phyloP scores from a whole-genome alignment of 2,329 filamentous ascomycete species.

The Camptophora hylomeconis region DNA sequence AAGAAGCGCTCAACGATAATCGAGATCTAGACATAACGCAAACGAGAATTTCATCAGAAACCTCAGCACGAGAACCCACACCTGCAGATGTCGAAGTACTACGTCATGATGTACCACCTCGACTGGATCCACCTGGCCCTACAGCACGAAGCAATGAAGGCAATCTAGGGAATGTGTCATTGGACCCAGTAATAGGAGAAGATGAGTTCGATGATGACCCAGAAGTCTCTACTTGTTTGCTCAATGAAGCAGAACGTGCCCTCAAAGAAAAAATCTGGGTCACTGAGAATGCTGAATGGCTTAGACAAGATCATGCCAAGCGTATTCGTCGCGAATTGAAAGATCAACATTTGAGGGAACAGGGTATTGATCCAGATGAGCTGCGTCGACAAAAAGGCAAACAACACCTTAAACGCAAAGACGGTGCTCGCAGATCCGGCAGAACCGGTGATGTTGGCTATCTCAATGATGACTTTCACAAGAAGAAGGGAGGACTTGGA shows the following conservation, averaged over 20 bases:
- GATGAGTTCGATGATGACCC: slow-evolving; percentile 82
- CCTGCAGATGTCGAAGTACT: slow-evolving; percentile 2
- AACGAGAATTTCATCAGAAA: slow-evolving; percentile 1
- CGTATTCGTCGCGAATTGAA: slow-evolving; percentile 57
- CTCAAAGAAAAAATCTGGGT: slow-evolving; percentile 91
- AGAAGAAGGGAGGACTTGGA: slow-evolving; percentile 44
- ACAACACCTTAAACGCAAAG: slow-evolving; percentile 34
- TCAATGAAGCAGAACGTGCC: slow-evolving; percentile 59
- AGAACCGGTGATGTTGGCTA: slow-evolving; percentile 35
- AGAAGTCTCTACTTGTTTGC: slow-evolving; percentile 68
- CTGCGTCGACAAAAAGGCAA: slow-evolving; percentile 18
- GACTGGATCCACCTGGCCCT: slow-evolving; percentile 7
- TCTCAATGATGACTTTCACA: slow-evolving; percentile 35
- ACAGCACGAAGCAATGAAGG: slow-evolving; percentile 11
- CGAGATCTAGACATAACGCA: slow-evolving; percentile 7
- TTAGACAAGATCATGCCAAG: slow-evolving; percentile 76
- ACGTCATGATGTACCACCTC: slow-evolving; percentile 1
- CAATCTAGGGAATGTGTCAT: slow-evolving; percentile 12
- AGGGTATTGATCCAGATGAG: slow-evolving; percentile 20
- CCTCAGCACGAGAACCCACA: neutral
- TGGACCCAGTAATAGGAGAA: slow-evolving; percentile 8
- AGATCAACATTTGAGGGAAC: slow-evolving; percentile 34
- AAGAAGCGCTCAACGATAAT: slow-evolving; percentile 42
- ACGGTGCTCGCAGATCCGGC: slow-evolving; percentile 27
- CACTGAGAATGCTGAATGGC: slow-evolving; percentile 85